Evolutionary conservation across 257 asterid species (phyloP).

Genomic region (Petrea volubilis): DNA sequence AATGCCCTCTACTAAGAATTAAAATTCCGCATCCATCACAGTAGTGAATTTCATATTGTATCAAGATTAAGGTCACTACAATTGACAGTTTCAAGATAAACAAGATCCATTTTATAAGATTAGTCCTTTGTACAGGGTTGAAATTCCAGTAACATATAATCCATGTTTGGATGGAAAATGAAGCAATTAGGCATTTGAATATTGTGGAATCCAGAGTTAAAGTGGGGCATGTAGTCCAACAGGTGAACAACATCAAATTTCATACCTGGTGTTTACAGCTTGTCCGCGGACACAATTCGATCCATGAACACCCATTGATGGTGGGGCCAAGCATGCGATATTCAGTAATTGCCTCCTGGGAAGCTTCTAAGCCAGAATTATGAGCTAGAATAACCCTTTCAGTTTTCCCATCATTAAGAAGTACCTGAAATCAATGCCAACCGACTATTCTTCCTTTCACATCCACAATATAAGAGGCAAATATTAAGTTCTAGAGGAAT

Average conservation of each 20-base stretch:
- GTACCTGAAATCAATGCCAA: constrained; percentile 51
- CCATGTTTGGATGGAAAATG: not conserved
- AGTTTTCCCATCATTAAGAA: constrained; percentile 78
- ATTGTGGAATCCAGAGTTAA: not conserved
- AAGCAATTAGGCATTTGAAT: not conserved
- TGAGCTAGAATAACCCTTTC: constrained; percentile 83
- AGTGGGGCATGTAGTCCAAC: constrained; percentile 9
- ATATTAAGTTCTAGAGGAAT: constrained; percentile 12
- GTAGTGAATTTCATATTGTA: not conserved
- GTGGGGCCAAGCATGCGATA: constrained; percentile 50
- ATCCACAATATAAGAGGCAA: constrained; percentile 7
- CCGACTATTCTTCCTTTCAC: not conserved
- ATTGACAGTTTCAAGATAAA: not conserved
- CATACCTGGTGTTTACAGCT: constrained; percentile 88
- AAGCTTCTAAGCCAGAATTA: constrained; percentile 71
- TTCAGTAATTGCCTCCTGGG: constrained; percentile 85
- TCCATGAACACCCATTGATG: constrained; percentile 84
- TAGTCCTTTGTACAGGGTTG: not conserved
- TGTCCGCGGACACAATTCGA: constrained; percentile 77
- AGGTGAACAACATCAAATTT: not conserved
- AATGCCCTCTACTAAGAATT: not conserved
- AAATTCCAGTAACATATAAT: not conserved
- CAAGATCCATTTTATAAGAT: not conserved
- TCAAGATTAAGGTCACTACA: not conserved
- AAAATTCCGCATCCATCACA: not conserved